Conservation (phyloP, 495 filamentous ascomycete genomes). For the Talaromyces nanjingensis region DNA sequence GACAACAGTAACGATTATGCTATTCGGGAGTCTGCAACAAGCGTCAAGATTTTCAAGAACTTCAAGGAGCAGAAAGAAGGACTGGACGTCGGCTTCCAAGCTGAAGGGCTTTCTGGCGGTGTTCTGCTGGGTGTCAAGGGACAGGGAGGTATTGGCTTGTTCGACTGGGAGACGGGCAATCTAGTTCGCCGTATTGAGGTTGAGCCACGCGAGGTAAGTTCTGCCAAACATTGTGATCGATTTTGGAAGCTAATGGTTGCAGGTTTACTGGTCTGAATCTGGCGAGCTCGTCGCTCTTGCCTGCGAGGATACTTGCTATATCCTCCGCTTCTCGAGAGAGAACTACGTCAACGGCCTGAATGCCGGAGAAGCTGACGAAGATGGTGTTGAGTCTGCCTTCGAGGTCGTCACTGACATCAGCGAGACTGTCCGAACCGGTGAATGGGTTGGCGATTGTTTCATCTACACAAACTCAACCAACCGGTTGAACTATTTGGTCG, state of each 20-base stretch:
- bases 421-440: conserved; percentile 87
- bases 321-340: conserved; percentile 83
- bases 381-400: conserved; percentile 96
- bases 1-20: conserved; percentile 98
- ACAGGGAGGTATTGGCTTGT: conserved; percentile 89
- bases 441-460: conserved; percentile 98
- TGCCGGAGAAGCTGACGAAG: conserved; percentile 77
- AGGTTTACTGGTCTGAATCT: conserved; percentile 96
- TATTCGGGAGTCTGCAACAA: conserved; percentile 86
- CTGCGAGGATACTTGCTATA: conserved; percentile 93
- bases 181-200: conserved; percentile 94
- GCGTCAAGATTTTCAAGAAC: conserved; percentile 94
- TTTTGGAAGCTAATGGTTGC: conserved; percentile 12
- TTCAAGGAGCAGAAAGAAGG: conserved; percentile 89
- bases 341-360: conserved; percentile 77
- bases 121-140: conserved; percentile 93
- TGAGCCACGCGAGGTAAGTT: conserved; percentile 67
- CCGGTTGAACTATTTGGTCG: conserved; percentile 95
- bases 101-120: conserved; percentile 84
- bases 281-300: conserved; percentile 90
- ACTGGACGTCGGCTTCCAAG: conserved; percentile 91
- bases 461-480: conserved; percentile 97
- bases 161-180: conserved; percentile 87
- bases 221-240: neutral
- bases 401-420: conserved; percentile 93